Evolutionary conservation across 2,329 filamentous ascomycete species (phyloP).

Genomic region (Trichoderma semiorbis): DNA sequence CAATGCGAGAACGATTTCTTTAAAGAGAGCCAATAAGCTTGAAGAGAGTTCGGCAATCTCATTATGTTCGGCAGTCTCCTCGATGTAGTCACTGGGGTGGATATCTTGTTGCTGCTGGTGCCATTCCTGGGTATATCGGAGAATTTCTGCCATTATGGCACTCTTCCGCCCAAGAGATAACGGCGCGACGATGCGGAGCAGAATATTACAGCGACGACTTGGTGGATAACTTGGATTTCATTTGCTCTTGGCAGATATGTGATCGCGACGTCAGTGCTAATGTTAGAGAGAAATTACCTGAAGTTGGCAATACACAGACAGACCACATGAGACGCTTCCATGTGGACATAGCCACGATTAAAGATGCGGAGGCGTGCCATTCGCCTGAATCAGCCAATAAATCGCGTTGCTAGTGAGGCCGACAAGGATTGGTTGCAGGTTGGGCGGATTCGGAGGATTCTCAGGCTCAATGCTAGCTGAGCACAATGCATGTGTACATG

Average conservation of each 20-base stretch:
- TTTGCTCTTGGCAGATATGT: not conserved
- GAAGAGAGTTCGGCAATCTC: not conserved
- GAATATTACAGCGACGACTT: not conserved
- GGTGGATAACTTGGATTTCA: not conserved
- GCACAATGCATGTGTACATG: not conserved
- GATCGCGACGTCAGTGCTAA: not conserved
- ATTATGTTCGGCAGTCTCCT: not conserved
- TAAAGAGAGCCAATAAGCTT: not conserved
- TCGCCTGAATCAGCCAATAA: not conserved
- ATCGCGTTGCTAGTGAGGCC: not conserved
- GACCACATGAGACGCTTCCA: not conserved
- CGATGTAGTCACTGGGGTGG: not conserved
- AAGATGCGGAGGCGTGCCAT: not conserved
- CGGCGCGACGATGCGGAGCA: not conserved
- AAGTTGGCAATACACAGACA: not conserved
- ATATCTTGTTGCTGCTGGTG: not conserved
- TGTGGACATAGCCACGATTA: not conserved
- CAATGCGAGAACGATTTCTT: not conserved
- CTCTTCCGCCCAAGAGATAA: no score
- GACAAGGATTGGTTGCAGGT: not conserved
- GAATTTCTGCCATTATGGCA: not conserved
- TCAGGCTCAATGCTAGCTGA: not conserved
- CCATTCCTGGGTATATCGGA: not conserved
- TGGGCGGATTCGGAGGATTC: not conserved
- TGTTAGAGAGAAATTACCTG: not conserved